Percentiles rank a stretch among this genome's conserved stretches.
These are phyloP conservation scores for Lagerstroemia speciosa DNA, from an alignment of 345 rosid species.

Conservation along the genomic window DNA sequence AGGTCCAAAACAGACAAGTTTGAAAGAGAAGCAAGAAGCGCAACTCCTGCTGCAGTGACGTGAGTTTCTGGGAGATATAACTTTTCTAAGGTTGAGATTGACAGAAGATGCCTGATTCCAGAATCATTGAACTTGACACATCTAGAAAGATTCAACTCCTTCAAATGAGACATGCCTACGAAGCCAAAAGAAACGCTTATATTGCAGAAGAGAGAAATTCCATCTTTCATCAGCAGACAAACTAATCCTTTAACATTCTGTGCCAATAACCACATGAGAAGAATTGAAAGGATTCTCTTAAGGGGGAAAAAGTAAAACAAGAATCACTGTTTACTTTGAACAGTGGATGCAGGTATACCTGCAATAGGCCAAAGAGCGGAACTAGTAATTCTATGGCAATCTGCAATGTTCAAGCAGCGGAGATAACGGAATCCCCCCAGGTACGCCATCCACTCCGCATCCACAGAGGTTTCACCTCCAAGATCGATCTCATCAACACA, in stretches of 20 bases:
- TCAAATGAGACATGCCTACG: conserved; percentile 58
- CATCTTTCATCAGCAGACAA: too few species aligned
- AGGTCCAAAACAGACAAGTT: conserved; percentile 52
- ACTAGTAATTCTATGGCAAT: conserved; percentile 54
- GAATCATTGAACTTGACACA: conserved; percentile 69
- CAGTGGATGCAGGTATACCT: conserved; percentile 27
- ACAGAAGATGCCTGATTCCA: conserved; percentile 54
- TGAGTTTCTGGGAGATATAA: conserved; percentile 60
- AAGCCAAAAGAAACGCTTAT: conserved; percentile 14
- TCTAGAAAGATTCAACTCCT: conserved; percentile 74
- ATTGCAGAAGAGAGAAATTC: background rate
- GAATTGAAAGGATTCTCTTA: too few species aligned
- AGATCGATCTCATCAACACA: conserved; percentile 64
- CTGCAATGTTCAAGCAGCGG: conserved; percentile 47
- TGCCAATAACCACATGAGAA: too few species aligned
- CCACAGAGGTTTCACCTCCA: conserved; percentile 59
- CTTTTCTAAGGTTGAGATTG: conserved; percentile 54
- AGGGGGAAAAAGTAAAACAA: background rate
- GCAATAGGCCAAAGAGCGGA: conserved; percentile 69
- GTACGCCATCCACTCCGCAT: conserved; percentile 94
- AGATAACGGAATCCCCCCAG: conserved; percentile 66
- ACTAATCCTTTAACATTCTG: too few species aligned
- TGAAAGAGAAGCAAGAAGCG: conserved; percentile 55
- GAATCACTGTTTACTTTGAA: background rate
- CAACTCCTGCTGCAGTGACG: conserved; percentile 48